Evolutionary conservation across 345 rosid species (phyloP).

Genomic region (Microcos paniculata): DNA sequence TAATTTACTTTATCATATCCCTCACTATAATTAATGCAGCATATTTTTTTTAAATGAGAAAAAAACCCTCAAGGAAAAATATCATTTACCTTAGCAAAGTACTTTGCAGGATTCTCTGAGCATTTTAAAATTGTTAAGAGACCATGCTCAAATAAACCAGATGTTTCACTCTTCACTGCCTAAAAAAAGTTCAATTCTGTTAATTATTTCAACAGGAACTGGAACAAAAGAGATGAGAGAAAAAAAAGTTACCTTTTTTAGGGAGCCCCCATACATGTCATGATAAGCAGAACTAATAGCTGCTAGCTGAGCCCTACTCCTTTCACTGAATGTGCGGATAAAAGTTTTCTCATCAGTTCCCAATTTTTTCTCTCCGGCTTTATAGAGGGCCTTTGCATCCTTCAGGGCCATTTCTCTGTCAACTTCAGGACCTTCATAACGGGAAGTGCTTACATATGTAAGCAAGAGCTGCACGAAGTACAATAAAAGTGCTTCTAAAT

Average conservation of each 20-base stretch:
- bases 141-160: conserved; percentile 52
- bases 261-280: conserved; percentile 42
- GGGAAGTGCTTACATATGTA: conserved; percentile 41
- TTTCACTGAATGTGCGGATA: conserved; percentile 48
- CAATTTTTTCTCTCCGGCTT: conserved; percentile 62
- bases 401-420: conserved; percentile 35
- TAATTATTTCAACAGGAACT: neutral
- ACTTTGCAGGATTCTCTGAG: conserved; percentile 52
- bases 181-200: conserved; percentile 19
- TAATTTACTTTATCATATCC: neutral
- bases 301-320: conserved; percentile 65
- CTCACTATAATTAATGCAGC: neutral
- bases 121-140: conserved; percentile 52
- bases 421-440: conserved; percentile 55
- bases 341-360: conserved; percentile 80
- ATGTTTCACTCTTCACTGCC: conserved; percentile 68
- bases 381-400: conserved; percentile 61
- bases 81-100: conserved; percentile 52
- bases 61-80: neutral
- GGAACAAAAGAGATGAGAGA: neutral
- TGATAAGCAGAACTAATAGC: conserved; percentile 43
- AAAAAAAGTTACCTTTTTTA: conserved; percentile 49
- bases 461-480: conserved; percentile 50
- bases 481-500: neutral
- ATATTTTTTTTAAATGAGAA: neutral